Evolutionary conservation across 352 stramenopile genomes (phyloP).

Genomic region (Phytopythium boreale): DNA sequence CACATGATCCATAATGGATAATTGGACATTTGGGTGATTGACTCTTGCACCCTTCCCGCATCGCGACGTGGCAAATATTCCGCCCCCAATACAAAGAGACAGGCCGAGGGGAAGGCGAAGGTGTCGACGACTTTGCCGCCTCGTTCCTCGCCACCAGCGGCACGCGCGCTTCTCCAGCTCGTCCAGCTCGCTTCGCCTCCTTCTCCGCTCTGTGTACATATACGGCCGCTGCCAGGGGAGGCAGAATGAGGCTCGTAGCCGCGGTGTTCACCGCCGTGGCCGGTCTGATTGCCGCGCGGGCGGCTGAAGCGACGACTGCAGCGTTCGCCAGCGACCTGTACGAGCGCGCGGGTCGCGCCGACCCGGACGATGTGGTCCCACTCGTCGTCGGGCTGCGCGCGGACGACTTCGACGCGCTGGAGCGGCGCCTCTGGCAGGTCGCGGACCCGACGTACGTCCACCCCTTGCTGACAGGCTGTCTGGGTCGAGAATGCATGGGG

Average conservation of each 20-base stretch:
- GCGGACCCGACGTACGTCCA: slow-evolving; percentile 61
- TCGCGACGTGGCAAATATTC: too few relatives aligned
- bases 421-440: slow-evolving; percentile 46
- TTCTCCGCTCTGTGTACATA: slow-evolving; percentile 1
- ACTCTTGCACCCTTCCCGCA: too few relatives aligned
- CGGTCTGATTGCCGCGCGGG: background rate
- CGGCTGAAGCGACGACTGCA: background rate
- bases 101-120: background rate
- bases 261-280: background rate
- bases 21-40: too few relatives aligned
- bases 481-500: background rate
- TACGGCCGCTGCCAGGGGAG: background rate
- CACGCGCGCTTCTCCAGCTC: background rate
- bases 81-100: background rate
- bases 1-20: too few relatives aligned
- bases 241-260: background rate
- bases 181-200: background rate
- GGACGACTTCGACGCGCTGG: slow-evolving; percentile 46
- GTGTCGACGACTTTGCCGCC: background rate
- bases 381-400: slow-evolving; percentile 51
- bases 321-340: slow-evolving; percentile 36
- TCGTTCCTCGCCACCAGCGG: background rate
- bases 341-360: slow-evolving; percentile 20
- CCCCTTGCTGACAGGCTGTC: background rate
- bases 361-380: slow-evolving; percentile 39